Evolutionary conservation across 345 rosid species (phyloP).

Genomic region (Microcos paniculata): DNA sequence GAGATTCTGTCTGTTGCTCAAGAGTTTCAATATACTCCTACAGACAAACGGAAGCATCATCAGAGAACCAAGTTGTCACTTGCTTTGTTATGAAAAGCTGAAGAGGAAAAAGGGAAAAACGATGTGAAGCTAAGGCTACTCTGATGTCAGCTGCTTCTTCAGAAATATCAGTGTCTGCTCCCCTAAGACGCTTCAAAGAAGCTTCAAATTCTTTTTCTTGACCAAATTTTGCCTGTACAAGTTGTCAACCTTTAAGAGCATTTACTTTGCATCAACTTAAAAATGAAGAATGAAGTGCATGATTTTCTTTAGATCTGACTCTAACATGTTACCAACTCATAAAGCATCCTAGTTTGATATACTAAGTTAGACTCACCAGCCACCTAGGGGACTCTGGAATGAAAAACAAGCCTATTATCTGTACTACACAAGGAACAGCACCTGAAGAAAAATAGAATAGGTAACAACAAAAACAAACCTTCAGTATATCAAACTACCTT

Average conservation of each 20-base stretch:
- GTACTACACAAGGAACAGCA: conserved; percentile 32
- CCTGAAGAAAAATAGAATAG: conserved; percentile 20
- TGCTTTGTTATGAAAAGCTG: not conserved
- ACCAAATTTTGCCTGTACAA: conserved; percentile 46
- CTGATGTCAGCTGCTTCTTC: conserved; percentile 50
- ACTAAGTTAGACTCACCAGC: conserved; percentile 38
- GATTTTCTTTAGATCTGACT: not conserved
- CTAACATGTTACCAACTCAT: not conserved
- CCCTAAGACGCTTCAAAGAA: conserved; percentile 47
- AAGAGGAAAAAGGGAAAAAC: not conserved
- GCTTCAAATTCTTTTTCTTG: conserved; percentile 44
- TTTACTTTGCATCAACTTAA: not conserved
- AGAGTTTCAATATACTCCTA: conserved; percentile 42
- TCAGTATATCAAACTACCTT: not conserved
- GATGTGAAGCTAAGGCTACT: conserved; percentile 27
- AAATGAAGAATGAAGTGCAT: not conserved
- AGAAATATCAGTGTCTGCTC: conserved; percentile 49
- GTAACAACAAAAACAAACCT: not conserved
- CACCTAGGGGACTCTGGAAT: conserved; percentile 61
- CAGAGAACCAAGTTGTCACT: not conserved
- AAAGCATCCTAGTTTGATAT: not conserved
- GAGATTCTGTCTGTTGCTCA: conserved; percentile 28
- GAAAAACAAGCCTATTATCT: conserved; percentile 32
- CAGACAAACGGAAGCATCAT: not conserved
- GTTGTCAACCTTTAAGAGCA: not conserved